Evolutionary conservation across 495 filamentous ascomycete species (phyloP), one percentile per base, ranked within the genome.

Genomic region (Neohortaea acidophila): DNA sequence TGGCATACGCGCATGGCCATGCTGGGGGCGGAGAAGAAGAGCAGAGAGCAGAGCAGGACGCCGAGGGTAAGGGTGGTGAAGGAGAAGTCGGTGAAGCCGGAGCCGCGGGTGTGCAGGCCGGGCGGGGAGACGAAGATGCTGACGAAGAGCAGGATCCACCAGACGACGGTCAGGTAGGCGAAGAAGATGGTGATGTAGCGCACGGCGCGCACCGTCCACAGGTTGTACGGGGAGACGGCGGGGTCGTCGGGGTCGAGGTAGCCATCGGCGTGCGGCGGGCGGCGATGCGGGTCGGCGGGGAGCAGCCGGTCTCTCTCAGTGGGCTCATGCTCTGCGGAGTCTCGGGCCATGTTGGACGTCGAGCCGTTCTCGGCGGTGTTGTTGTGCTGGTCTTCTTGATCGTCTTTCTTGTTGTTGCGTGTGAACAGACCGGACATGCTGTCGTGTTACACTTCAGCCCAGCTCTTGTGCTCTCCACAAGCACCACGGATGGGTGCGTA

Each of bases 141-240:
- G 2, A 94, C 72, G 12, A 97, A 64, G 11, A 93, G 65, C 38
- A 94, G 60, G 6, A 79, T 67, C 87, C 89, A 94, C 86, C 89
- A 97, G 27, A 84, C 49, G 48, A 93, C 82, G 52, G 69, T 79
- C 49, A 92, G 56, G 40, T 62, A 59, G 21, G 84, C 64, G 50
- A 93, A 79, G 35, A 80, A 37, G 40, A 87, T 68, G 3, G 80
- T 81, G 26, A 84, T 51, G 53, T 69, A 78, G 47, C 84, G 73
- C 11, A 87, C 60, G 22, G 79, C 66, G 21, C 89, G 75, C 25
- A 97, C 79, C 44, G 73, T 79, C 74, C 81, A 92, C 36, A 94
- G 74, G 53, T 97, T 97, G 62, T 94, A 93, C 0, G 89, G 89
- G 1, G 89, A 85, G 21, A 96, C 89, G 38, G 86, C 86, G 36